phyloP scores from a whole-genome alignment of 768 basidiomycete genomes.

The Gymnopilus dilepis region DNA sequence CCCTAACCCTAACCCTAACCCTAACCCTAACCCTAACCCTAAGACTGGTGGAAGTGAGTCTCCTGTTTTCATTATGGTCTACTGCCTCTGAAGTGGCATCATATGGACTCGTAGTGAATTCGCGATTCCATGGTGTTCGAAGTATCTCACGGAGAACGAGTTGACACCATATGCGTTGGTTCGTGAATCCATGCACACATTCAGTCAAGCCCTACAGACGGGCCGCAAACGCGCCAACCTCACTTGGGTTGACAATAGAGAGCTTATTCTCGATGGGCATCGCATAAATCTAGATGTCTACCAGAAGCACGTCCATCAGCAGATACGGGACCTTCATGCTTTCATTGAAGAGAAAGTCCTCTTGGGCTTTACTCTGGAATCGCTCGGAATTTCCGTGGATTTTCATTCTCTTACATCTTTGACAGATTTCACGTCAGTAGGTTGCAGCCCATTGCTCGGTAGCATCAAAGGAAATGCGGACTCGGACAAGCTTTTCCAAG shows the following conservation, averaged over 20 bases:
- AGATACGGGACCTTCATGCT: not conserved
- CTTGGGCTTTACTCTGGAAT: not conserved
- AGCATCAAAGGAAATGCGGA: not conserved
- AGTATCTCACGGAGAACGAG: not conserved
- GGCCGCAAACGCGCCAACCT: not conserved
- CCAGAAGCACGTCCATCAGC: not conserved
- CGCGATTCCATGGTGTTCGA: not conserved
- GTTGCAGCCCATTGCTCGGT: not conserved
- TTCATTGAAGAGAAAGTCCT: not conserved
- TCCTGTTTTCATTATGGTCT: too few relatives aligned
- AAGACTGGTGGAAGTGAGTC: too few relatives aligned
- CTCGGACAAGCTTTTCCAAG: not conserved
- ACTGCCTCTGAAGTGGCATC: too few relatives aligned
- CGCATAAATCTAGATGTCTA: not conserved
- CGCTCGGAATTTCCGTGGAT: not conserved
- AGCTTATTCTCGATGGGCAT: not conserved
- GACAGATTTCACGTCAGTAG: not conserved
- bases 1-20: not conserved
- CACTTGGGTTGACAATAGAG: not conserved
- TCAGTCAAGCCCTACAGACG: not conserved
- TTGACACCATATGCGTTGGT: not conserved
- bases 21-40: not conserved
- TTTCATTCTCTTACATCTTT: not conserved
- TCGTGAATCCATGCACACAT: not conserved
- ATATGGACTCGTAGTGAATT: too few relatives aligned